A percentile compares a stretch with the other conserved stretches of the same genome.
These are phyloP conservation scores for Yarrowia hollandica DNA, from an alignment of 805 yeast species.

Conservation along the genomic window DNA sequence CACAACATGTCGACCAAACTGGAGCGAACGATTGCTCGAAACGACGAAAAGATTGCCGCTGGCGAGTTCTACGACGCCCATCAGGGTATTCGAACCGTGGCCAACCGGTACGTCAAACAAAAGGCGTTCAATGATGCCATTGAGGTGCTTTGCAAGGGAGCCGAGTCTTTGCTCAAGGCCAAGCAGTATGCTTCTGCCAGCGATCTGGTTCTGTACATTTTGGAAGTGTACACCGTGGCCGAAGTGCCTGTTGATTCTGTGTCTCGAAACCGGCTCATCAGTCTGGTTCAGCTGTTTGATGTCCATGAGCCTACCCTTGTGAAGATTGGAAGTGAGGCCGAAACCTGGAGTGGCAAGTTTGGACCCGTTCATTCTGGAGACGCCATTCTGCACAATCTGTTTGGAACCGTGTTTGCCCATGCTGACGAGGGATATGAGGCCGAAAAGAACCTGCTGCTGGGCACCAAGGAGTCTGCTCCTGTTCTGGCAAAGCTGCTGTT, in stretches of 20 bases:
- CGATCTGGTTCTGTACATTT: constrained; percentile 68
- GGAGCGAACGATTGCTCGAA: constrained; percentile 32
- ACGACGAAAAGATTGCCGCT: constrained; percentile 49
- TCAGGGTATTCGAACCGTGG: constrained; percentile 87
- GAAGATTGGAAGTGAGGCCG: constrained; percentile 64
- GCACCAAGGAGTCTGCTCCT: constrained; percentile 54
- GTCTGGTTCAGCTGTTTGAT: constrained; percentile 47
- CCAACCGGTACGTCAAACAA: constrained; percentile 74
- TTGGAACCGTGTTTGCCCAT: constrained; percentile 62
- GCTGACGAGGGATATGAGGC: constrained; percentile 59
- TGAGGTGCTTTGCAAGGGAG: constrained; percentile 70
- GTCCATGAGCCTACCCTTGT: constrained; percentile 61
- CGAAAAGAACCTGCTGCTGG: constrained; percentile 70
- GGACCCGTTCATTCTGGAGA: constrained; percentile 66
- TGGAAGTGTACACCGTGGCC: constrained; percentile 65
- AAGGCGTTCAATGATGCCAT: constrained; percentile 69
- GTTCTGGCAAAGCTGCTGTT: constrained; percentile 51
- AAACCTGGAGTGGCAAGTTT: constrained; percentile 59
- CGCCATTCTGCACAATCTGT: constrained; percentile 66
- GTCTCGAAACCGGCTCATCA: constrained; percentile 50
- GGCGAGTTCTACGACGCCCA: constrained; percentile 93
- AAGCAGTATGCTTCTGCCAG: constrained; percentile 78
- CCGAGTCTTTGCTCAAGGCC: constrained; percentile 64
- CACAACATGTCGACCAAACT: constrained; percentile 26
- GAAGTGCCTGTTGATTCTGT: constrained; percentile 47